Evolutionary conservation across 768 basidiomycete genomes (phyloP).

Genomic region (Auricularia sp.): DNA sequence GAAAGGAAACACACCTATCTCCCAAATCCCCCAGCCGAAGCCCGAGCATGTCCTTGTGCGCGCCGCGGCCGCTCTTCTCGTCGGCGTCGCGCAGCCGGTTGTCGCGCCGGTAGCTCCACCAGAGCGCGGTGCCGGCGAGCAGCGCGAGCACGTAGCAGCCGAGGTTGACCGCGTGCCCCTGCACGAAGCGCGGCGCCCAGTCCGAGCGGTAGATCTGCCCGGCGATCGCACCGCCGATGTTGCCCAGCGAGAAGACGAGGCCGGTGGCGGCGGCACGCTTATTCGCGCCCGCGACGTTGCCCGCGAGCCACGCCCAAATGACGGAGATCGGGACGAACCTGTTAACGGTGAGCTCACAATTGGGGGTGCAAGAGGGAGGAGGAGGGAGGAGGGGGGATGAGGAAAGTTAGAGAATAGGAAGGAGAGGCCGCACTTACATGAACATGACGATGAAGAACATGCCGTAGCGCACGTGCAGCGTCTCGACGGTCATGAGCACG

Average conservation of each 20-base stretch:
- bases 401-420: too few relatives aligned
- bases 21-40: neutral
- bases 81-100: neutral
- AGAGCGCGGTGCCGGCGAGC: neutral
- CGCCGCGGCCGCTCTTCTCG: neutral
- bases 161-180: conserved; percentile 23
- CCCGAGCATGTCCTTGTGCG: neutral
- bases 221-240: conserved; percentile 21
- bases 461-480: conserved; percentile 20
- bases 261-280: conserved; percentile 21
- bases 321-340: conserved; percentile 1
- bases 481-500: conserved; percentile 20
- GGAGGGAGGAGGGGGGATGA: neutral
- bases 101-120: neutral
- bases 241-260: conserved; percentile 23
- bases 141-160: neutral
- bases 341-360: neutral
- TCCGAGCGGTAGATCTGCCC: conserved; percentile 14
- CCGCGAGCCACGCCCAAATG: neutral
- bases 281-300: neutral
- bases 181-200: conserved; percentile 25
- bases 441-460: conserved; percentile 27
- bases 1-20: neutral
- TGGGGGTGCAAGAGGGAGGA: conserved; percentile 2
- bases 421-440: conserved; percentile 14